A percentile compares a stretch with the other conserved stretches of the same genome.
phyloP scores from a whole-genome alignment of 371 early-diverging fungal species.

The Mycotypha africana region DNA sequence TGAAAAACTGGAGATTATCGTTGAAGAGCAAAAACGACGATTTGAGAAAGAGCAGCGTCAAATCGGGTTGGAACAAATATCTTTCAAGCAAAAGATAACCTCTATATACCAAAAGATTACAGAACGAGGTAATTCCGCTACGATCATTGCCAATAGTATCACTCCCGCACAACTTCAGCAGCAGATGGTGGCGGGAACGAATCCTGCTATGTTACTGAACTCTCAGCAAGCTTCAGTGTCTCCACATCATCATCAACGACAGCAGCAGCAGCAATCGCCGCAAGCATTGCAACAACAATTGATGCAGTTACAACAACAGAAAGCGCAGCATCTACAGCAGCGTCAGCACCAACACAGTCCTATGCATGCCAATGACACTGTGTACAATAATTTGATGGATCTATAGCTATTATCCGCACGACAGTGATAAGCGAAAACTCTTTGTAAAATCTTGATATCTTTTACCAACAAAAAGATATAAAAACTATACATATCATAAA shows the following conservation, averaged over 20 bases:
- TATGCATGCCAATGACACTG: too few species aligned
- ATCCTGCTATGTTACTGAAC: slow-evolving; percentile 16
- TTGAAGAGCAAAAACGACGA: slow-evolving; percentile 54
- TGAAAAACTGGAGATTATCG: slow-evolving; percentile 73
- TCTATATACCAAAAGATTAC: slow-evolving; percentile 43
- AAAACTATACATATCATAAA: too few species aligned
- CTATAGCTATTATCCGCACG: too few species aligned
- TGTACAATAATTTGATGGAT: too few species aligned
- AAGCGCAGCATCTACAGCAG: background rate
- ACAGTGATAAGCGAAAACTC: too few species aligned
- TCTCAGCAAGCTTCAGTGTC: slow-evolving; percentile 1
- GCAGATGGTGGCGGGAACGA: slow-evolving; percentile 17
- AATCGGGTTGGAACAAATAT: slow-evolving; percentile 75
- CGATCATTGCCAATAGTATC: slow-evolving; percentile 26
- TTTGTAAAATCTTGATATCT: too few species aligned
- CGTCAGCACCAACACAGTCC: background rate
- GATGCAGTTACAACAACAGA: slow-evolving; percentile 6
- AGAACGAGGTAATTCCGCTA: slow-evolving; percentile 17
- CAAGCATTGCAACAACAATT: slow-evolving; percentile 12
- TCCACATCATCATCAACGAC: slow-evolving; percentile 11
- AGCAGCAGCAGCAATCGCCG: slow-evolving; percentile 18
- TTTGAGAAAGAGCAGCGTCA: slow-evolving; percentile 66
- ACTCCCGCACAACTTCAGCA: slow-evolving; percentile 42
- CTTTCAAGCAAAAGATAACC: slow-evolving; percentile 43
- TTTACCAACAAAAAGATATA: slow-evolving; percentile 5